These are phyloP conservation scores for Sedum album DNA, from an alignment of 164 flowering plant species.

Conservation along the genomic window DNA sequence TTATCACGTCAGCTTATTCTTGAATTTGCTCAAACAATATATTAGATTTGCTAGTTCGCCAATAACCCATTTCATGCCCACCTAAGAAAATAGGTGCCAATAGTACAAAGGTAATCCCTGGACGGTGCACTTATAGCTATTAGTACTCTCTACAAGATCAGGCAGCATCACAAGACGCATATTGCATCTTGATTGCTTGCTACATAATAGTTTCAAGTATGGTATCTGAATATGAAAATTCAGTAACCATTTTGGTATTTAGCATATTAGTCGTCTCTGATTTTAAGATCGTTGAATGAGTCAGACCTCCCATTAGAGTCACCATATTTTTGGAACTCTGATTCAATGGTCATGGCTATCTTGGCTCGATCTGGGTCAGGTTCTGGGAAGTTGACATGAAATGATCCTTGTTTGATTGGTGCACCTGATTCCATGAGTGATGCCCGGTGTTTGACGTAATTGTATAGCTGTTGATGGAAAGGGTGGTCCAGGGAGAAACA, in stretches of 20 bases:
- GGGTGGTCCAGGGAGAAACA: conserved; percentile 72
- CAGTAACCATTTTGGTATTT: not conserved
- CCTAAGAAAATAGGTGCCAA: no score
- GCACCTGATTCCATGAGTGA: conserved; percentile 12
- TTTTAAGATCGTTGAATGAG: conserved; percentile 23
- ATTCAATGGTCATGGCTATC: conserved; percentile 54
- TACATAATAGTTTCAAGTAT: not conserved
- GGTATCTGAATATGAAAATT: not conserved
- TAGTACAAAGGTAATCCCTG: no score
- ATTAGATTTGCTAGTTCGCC: not conserved
- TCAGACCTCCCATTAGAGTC: conserved; percentile 33
- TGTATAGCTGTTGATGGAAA: conserved; percentile 71
- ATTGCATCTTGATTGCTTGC: no score
- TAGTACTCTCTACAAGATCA: no score
- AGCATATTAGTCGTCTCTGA: conserved; percentile 7
- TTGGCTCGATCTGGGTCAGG: conserved; percentile 38
- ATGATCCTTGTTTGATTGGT: conserved; percentile 56
- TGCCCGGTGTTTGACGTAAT: conserved; percentile 56
- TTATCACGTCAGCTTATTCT: no score
- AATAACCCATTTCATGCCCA: no score
- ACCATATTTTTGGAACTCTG: conserved; percentile 46
- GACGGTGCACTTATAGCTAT: no score
- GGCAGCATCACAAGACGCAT: no score
- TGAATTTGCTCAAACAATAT: no score
- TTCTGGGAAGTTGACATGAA: conserved; percentile 64